Percentiles rank a stretch among this genome's conserved stretches.
phyloP scores from a whole-genome alignment of 2,329 filamentous ascomycete species.

The Hypoxylon sp. region DNA sequence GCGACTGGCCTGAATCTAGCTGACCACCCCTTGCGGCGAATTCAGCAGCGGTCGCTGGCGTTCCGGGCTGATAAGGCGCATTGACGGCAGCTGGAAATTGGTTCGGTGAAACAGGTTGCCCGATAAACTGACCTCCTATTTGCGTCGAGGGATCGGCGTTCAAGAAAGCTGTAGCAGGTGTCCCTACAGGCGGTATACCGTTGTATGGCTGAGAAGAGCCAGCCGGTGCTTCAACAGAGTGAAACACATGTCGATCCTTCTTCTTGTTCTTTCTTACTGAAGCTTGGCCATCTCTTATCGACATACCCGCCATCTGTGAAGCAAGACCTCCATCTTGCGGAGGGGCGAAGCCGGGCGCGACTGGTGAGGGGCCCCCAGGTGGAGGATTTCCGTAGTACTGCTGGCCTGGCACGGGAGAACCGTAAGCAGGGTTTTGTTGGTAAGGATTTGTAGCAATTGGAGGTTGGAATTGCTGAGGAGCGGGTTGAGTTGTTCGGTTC shows the following conservation, averaged over 20 bases:
- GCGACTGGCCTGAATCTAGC: conserved; percentile 49
- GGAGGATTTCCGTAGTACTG: conserved; percentile 54
- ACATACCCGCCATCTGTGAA: conserved; percentile 81
- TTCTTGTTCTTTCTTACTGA: conserved; percentile 82
- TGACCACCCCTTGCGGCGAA: conserved; percentile 55
- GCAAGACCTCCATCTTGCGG: conserved; percentile 62
- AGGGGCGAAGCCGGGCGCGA: conserved; percentile 47
- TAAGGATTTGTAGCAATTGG: conserved; percentile 63
- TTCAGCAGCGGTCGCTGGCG: conserved; percentile 53
- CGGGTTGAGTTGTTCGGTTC: conserved; percentile 59
- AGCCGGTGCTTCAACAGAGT: conserved; percentile 78
- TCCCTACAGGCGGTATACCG: conserved; percentile 68
- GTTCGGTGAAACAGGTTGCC: conserved; percentile 56
- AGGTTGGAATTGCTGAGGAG: conserved; percentile 64
- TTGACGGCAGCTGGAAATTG: conserved; percentile 71
- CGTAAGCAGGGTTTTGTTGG: conserved; percentile 55
- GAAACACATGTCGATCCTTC: conserved; percentile 94
- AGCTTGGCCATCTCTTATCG: conserved; percentile 65
- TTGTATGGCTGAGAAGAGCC: conserved; percentile 75
- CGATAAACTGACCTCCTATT: conserved; percentile 56
- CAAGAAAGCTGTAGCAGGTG: conserved; percentile 64
- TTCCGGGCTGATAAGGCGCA: conserved; percentile 59
- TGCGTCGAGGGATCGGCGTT: conserved; percentile 61
- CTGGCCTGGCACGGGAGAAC: conserved; percentile 48
- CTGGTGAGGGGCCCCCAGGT: conserved; percentile 45